Base-by-base conservation (phyloP, 106 monocot genomes). In the Iris macrosiphon region DNA sequence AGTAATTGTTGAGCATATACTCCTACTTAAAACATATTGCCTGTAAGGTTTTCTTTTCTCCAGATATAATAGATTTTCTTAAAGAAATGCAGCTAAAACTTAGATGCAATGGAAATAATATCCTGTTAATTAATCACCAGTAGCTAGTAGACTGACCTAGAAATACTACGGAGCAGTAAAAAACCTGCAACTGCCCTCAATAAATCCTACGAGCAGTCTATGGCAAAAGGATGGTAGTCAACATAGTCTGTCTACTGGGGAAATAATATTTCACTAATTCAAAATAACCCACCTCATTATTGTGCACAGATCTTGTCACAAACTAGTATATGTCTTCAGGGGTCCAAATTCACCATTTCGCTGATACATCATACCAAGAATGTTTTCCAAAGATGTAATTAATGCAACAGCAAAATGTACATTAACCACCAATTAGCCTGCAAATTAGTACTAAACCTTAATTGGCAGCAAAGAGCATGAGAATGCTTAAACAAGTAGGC, bases 271-370 rank as follows among this genome's bases (percentile, higher is more conserved):
- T 20, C 1, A 18, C n/a, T 2, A 15, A 11, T 41, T 25, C 57
- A 55, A 23, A 40, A 12, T 39, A 39, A 57, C 23, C 40, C 32
- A 57, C 57, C 57, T 57, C 39, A 57, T 24, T 40, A 14, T 3
- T 22, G 22, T 39, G 23, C 20, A 40, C 8, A 40, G 57, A 39
- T 39, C 40, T 16, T 16, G 40, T 21, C 20, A 37, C 27, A 32
- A 11, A 26, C 25, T 27, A 41, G 20, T 57, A 57, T n/a, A 14
- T 21, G 4, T 41, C 40, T 57, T 57, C 40, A 27, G n/a, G 25
- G 4, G 18, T 25, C 40, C 39, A 41, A 40, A 6, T 40, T 40
- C 57, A 40, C 15, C 55, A 41, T 40, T 41, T 24, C 27, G 15
- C 14, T 10, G 8, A 25, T 27, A 27, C 2, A 57, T 25, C 15